Evolutionary conservation across 768 basidiomycete species (phyloP).

Genomic region (Tulasnella sp.): DNA sequence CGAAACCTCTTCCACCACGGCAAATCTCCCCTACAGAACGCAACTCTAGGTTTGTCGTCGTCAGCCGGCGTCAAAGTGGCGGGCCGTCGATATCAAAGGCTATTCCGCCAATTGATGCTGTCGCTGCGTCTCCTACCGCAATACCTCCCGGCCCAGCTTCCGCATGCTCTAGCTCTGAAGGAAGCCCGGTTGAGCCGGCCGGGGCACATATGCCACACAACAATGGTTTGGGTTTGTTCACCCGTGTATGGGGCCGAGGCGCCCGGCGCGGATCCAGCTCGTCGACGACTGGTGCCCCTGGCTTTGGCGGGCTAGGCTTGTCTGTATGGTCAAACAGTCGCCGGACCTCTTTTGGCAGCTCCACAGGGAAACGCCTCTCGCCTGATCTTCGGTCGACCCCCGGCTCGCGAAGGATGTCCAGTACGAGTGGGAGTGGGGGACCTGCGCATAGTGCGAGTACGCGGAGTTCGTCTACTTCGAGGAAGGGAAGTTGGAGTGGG

Average conservation of each 20-base stretch:
- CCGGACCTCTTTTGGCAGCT: background rate
- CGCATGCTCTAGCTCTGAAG: constrained; percentile 1
- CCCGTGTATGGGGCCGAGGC: background rate
- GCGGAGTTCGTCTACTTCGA: constrained; percentile 3
- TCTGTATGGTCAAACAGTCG: constrained; percentile 10
- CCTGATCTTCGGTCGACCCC: constrained; percentile 2
- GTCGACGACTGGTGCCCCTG: background rate
- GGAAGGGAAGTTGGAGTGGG: constrained; percentile 9
- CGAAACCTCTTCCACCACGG: background rate
- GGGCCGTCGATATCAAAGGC: background rate
- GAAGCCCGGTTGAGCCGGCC: background rate
- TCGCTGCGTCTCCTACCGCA: background rate
- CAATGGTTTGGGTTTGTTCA: background rate
- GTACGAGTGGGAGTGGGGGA: background rate
- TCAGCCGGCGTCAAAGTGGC: background rate
- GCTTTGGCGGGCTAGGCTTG: background rate
- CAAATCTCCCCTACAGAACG: background rate
- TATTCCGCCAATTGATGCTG: background rate
- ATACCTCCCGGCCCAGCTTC: background rate
- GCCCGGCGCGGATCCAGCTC: background rate
- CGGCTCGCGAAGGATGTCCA: background rate
- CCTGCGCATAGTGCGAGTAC: background rate
- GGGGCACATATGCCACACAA: background rate
- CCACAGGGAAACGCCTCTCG: background rate
- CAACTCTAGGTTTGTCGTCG: constrained; percentile 3